Percentiles rank a stretch among this genome's conserved stretches.
phyloP scores from a whole-genome alignment of 257 asterid genomes.

The Solanum neorickii region DNA sequence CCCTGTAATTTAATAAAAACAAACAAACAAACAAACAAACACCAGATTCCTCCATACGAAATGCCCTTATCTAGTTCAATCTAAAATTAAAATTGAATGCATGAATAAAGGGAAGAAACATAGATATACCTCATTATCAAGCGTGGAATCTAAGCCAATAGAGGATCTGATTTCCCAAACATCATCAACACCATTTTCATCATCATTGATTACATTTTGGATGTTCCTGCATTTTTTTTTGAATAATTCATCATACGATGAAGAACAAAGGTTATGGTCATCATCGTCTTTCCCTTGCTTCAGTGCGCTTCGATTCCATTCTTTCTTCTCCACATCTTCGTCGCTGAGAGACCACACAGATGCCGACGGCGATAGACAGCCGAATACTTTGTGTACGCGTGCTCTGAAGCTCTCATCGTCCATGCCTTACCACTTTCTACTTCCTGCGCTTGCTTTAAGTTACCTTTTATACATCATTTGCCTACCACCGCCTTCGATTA shows the following conservation, averaged over 20 bases:
- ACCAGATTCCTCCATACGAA: not conserved
- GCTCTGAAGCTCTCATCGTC: slow-evolving; percentile 1
- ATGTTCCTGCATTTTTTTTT: not conserved
- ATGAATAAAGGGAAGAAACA: not conserved
- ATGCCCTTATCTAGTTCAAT: not conserved
- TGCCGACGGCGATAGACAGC: not conserved
- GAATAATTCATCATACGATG: not conserved
- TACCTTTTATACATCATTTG: not conserved
- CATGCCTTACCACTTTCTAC: not conserved
- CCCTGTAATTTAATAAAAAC: not conserved
- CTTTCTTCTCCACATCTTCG: slow-evolving; percentile 4
- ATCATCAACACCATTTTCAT: not conserved
- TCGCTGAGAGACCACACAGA: slow-evolving; percentile 1
- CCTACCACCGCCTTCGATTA: not conserved
- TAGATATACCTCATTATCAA: not conserved
- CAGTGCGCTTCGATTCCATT: not conserved
- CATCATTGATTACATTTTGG: not conserved
- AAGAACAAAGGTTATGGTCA: not conserved
- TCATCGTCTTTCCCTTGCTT: slow-evolving; percentile 5
- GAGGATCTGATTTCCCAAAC: slow-evolving; percentile 8
- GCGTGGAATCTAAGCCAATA: slow-evolving; percentile 5
- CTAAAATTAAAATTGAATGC: not conserved
- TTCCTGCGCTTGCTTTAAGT: not conserved
- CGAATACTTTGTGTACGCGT: slow-evolving; percentile 1
- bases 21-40: not conserved